Conservation (phyloP, 2,329 filamentous ascomycete genomes). For the Colletotrichum spaethianum region DNA sequence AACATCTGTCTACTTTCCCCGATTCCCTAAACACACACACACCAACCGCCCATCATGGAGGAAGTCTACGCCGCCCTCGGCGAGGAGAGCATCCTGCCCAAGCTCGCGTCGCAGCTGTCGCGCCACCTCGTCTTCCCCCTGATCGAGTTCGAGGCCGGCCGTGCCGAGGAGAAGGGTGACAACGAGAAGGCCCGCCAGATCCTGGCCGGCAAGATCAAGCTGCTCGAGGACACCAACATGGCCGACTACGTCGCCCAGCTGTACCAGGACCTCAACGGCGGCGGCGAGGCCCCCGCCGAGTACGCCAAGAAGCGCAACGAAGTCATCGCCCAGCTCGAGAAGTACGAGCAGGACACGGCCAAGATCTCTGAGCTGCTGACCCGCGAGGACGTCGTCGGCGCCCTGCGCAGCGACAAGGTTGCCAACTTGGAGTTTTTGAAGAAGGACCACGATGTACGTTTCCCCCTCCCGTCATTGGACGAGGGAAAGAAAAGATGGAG, state of each 20-base stretch:
- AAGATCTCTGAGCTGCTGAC: slow-evolving; percentile 91
- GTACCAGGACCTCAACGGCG: slow-evolving; percentile 89
- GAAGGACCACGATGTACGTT: slow-evolving; percentile 89
- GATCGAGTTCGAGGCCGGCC: slow-evolving; percentile 89
- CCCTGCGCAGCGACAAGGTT: slow-evolving; percentile 95
- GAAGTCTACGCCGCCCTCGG: slow-evolving; percentile 43
- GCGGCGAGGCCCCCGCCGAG: slow-evolving; percentile 84
- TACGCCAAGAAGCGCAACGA: slow-evolving; percentile 92
- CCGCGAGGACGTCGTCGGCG: slow-evolving; percentile 90
- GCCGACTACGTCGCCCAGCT: slow-evolving; percentile 95
- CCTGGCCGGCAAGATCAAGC: slow-evolving; percentile 89
- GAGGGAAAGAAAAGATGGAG: background rate
- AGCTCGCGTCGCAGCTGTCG: slow-evolving; percentile 92
- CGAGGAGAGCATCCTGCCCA: slow-evolving; percentile 77
- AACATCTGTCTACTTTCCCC: background rate
- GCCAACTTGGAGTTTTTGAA: slow-evolving; percentile 99
- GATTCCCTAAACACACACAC: slow-evolving; percentile 7
- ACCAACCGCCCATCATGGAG: slow-evolving; percentile 41
- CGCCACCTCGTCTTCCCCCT: slow-evolving; percentile 97
- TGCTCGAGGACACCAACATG: slow-evolving; percentile 99
- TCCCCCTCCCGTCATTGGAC: background rate
- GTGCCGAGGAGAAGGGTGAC: slow-evolving; percentile 82
- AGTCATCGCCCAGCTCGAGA: slow-evolving; percentile 85
- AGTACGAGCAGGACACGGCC: slow-evolving; percentile 87
- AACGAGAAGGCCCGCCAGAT: slow-evolving; percentile 75